Evolutionary conservation across 1,139 yeast species (phyloP), one percentile per base, ranked within the genome.

Genomic region (Keqinozyma sinolaborantium): DNA sequence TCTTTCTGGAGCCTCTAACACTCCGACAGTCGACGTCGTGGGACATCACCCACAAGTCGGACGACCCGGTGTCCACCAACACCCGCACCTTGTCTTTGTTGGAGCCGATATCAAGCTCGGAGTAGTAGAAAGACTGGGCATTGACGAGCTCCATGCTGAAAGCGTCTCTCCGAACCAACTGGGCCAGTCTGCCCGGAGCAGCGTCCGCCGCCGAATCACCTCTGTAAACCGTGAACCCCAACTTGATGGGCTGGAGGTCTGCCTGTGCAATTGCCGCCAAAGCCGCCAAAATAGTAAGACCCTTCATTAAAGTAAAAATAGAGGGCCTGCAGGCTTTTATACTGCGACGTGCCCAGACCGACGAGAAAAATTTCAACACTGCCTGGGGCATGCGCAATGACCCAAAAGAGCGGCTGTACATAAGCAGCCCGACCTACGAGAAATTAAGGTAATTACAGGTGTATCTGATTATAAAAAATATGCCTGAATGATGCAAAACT

Each of bases 51-150:
- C 74, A 69, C 38, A 69, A 58, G 43, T 69, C 75, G 7, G 72
- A 65, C 3, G 71, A 63, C 8, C 74, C 74, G 15, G 75, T 68
- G 42, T 69, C 75, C 8, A 69, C 59, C 36, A 66, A 49, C 2
- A 65, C 67, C 3, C 51, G 48, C 16, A 56, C 58, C 21, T 44
- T 30, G 31, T 64, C 60, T 12, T 46, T 36, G 24, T 58, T 47
- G 8, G 66, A 54, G 2, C 74, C 74, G 25, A 64, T 45, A 25
- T 48, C 36, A 32, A 75, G 43, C 8, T 53, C 54, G 2, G 74
- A 72, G 41, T 71, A 55, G 48, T 78, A 79, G 45, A 72, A 78
- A 3, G 73, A 67, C 13, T 53, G 51, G 37, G 62, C 56, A 47
- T 77, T 77, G 12, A 49, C 42, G 18, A 79, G 40, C 3, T 50